Evolutionary conservation across 2,329 filamentous ascomycete species (phyloP), one percentile per base, ranked within the genome.

Genomic region (Paecilomyces variotii): DNA sequence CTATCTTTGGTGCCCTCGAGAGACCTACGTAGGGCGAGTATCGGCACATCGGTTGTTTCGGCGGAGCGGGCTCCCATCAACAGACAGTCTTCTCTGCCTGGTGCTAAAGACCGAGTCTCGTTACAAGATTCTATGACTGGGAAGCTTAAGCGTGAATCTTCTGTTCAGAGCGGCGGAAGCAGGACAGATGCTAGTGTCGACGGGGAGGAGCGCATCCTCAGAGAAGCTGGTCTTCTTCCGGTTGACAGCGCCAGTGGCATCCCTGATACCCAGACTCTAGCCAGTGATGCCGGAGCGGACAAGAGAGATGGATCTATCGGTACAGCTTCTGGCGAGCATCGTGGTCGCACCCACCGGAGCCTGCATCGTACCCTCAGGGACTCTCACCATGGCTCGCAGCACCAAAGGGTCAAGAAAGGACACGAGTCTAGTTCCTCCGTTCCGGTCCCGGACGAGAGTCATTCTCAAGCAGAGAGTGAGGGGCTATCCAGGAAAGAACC

Each of bases 301-400:
- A 76, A 78, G 26, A 61, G 73, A 64, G 68, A 69, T 60, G 67
- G 77, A 67, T 60, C 73, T 61, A 58, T 71, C 63, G 64, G 78
- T 63, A 39, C 70, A 62, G 57, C 71, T 61, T 59, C 78, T 68
- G 79, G 82, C 32, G 82, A 80, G 56, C 74, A 79, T 52, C 85
- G 88, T 51, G 81, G 80, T 62, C 86, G 81, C 59, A 91, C 92
- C 55, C 87, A 93, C 26, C 87, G 91, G 61, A 96, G 91, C 71
- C 78, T 97, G 12, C 93, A 97, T 67, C 89, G 91, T 59, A 96
- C 92, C 11, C 82, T 97, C 59, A 85, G 94, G 63, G 93, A 97
- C 67, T 83, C 88, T 12, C 76, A 88, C 79, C 76, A 89, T 79
- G 66, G 87, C 79, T 60, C 86, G 80, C 74, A 82, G 81, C 67